These are phyloP conservation scores for Prunus padus DNA, from an alignment of 306 rosid species.

Conservation along the genomic window DNA sequence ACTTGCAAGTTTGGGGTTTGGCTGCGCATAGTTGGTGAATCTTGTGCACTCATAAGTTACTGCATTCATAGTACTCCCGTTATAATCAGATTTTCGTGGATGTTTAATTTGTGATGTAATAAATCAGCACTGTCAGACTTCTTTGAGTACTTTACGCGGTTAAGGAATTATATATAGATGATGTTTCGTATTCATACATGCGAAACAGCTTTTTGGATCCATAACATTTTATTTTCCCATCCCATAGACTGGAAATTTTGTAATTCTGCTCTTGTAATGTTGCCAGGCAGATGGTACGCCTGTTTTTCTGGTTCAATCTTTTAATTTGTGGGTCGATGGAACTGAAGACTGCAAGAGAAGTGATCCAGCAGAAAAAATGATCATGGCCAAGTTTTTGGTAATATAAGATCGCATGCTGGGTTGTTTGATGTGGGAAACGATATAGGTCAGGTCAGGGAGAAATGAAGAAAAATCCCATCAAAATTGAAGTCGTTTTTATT, in stretches of 20 bases:
- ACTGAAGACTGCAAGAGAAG: no score
- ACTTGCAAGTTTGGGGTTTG: slow-evolving; percentile 19
- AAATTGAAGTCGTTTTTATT: no score
- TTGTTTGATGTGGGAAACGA: no score
- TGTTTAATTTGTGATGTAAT: slow-evolving; percentile 29
- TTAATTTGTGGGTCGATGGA: no score
- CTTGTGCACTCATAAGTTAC: slow-evolving; percentile 12
- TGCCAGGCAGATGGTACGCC: not conserved
- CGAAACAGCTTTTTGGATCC: not conserved
- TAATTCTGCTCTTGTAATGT: not conserved
- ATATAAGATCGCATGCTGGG: not conserved
- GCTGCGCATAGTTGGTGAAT: slow-evolving; percentile 20
- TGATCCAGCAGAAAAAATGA: no score
- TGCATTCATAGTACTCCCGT: slow-evolving; percentile 12
- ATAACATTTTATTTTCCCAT: not conserved
- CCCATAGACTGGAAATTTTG: not conserved
- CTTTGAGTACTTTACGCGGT: slow-evolving; percentile 18
- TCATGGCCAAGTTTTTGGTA: not conserved
- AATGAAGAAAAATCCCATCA: no score
- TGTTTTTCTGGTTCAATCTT: no score
- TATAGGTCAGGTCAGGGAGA: no score
- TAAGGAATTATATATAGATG: not conserved
- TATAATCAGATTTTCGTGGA: slow-evolving; percentile 14
- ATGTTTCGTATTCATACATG: not conserved
- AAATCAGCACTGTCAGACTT: slow-evolving; percentile 16